phyloP scores from a whole-genome alignment of 805 yeast genomes.

The Clavispora asparagi region DNA sequence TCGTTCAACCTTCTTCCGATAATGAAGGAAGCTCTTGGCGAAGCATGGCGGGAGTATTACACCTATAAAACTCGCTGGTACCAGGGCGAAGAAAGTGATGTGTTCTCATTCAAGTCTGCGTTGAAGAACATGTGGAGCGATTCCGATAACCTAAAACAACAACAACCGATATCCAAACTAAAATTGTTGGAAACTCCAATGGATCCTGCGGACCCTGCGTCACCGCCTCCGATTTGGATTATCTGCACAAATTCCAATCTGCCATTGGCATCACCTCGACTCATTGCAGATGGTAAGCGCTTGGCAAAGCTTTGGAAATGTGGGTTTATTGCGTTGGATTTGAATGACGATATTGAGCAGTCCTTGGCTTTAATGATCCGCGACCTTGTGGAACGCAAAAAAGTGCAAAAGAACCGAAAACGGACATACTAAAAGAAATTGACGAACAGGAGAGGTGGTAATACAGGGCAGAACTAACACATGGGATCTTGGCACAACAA shows the following conservation, averaged over 20 bases:
- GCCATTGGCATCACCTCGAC: constrained; percentile 53
- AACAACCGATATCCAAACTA: constrained; percentile 1
- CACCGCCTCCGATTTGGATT: constrained; percentile 62
- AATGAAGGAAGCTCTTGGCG: constrained; percentile 53
- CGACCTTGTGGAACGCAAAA: constrained; percentile 49
- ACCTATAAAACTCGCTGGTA: constrained; percentile 54
- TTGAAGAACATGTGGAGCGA: constrained; percentile 50
- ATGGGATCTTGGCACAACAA: too few relatives aligned
- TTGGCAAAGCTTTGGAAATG: constrained; percentile 60
- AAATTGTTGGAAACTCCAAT: constrained; percentile 20
- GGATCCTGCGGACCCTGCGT: constrained; percentile 31
- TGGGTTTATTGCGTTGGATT: constrained; percentile 62
- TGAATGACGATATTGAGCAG: constrained; percentile 50
- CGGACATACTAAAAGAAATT: neutral
- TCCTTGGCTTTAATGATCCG: constrained; percentile 52
- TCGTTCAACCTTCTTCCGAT: constrained; percentile 37
- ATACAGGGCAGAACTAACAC: too few relatives aligned
- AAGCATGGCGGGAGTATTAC: constrained; percentile 70
- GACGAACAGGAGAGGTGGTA: too few relatives aligned
- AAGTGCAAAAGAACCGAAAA: constrained; percentile 9
- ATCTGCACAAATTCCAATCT: constrained; percentile 60
- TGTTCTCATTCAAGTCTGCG: constrained; percentile 54
- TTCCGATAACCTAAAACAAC: neutral
- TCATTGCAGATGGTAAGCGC: constrained; percentile 53
- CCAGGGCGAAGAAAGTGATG: constrained; percentile 62